Conservation (phyloP, 352 stramenopile species). For the Pythium oligandrum region DNA sequence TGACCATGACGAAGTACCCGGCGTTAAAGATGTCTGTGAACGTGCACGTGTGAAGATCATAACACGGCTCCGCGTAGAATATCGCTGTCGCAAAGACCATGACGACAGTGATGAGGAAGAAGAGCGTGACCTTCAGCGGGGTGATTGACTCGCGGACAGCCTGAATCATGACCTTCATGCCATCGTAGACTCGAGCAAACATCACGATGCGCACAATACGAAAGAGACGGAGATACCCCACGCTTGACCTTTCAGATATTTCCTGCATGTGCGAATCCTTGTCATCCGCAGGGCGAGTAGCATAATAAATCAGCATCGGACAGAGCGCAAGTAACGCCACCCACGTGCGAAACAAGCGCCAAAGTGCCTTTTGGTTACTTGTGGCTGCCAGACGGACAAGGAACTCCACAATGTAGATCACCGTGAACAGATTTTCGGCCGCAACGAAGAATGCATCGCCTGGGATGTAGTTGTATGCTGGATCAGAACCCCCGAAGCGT, state of each 20-base stretch:
- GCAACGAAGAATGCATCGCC: constrained; percentile 18
- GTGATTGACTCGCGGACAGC: constrained; percentile 29
- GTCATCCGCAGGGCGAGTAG: constrained; percentile 3
- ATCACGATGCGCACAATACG: constrained; percentile 32
- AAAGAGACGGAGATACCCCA: constrained; percentile 28
- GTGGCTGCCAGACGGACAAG: constrained; percentile 19
- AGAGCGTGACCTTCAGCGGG: constrained; percentile 46
- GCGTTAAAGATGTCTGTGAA: too few relatives aligned
- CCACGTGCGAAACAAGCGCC: constrained; percentile 27
- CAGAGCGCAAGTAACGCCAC: constrained; percentile 26
- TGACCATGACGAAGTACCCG: too few relatives aligned
- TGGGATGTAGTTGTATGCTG: constrained; percentile 41
- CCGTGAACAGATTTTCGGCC: constrained; percentile 29
- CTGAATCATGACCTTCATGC: constrained; percentile 37
- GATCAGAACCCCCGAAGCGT: constrained; percentile 32
- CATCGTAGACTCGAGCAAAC: constrained; percentile 30
- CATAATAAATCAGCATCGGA: constrained; percentile 24
- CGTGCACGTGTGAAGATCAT: too few relatives aligned
- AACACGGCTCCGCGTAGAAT: too few relatives aligned
- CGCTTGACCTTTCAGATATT: constrained; percentile 3
- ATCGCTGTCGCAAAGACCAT: too few relatives aligned
- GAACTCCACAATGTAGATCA: constrained; percentile 48
- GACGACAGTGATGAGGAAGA: constrained; percentile 42
- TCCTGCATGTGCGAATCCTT: constrained; percentile 18
- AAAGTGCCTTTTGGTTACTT: constrained; percentile 22